A percentile compares a stretch with the other conserved stretches of the same genome.
phyloP scores from a whole-genome alignment of 495 filamentous ascomycete species.

The Pyrenopolyporus hunteri region DNA sequence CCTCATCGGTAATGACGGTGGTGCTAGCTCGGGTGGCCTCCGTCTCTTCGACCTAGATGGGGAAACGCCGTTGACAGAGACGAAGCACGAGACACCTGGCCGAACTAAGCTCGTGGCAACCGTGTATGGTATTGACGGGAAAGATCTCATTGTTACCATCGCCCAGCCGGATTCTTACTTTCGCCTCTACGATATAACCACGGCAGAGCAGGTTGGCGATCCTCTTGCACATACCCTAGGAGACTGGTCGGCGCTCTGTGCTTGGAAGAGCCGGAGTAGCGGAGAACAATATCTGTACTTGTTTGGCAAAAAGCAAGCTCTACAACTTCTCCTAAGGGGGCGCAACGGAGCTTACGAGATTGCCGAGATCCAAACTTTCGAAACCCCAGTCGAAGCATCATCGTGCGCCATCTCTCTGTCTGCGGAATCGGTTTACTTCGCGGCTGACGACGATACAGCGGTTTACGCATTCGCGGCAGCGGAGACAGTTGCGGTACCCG shows the following conservation, averaged over 20 bases:
- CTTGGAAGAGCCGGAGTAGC: conserved; percentile 37
- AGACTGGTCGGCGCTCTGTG: conserved; percentile 45
- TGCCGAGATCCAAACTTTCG: conserved; percentile 40
- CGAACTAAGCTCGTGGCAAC: conserved; percentile 43
- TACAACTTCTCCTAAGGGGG: conserved; percentile 31
- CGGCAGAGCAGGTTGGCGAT: conserved; percentile 24
- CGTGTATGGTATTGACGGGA: conserved; percentile 32
- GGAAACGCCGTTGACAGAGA: conserved; percentile 27
- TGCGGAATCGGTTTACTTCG: conserved; percentile 36
- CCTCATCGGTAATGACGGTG: conserved; percentile 44
- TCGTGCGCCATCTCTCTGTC: conserved; percentile 39
- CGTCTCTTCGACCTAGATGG: conserved; percentile 31
- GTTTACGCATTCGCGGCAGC: conserved; percentile 38
- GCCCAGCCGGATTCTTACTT: conserved; percentile 44
- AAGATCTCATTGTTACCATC: conserved; percentile 39
- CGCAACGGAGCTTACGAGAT: conserved; percentile 25
- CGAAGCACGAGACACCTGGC: conserved; percentile 36
- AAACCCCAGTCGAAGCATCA: conserved; percentile 35
- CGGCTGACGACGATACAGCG: conserved; percentile 22
- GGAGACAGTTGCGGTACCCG: conserved; percentile 31
- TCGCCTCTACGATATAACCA: conserved; percentile 37
- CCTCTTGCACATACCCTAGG: conserved; percentile 37
- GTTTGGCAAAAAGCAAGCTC: conserved; percentile 39
- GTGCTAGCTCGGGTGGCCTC: conserved; percentile 39
- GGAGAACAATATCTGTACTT: conserved; percentile 44